A percentile compares a stretch with the other conserved stretches of the same genome.
These are phyloP conservation scores for Crithidia brevicula DNA, from an alignment of 208 protist species.

Conservation along the genomic window DNA sequence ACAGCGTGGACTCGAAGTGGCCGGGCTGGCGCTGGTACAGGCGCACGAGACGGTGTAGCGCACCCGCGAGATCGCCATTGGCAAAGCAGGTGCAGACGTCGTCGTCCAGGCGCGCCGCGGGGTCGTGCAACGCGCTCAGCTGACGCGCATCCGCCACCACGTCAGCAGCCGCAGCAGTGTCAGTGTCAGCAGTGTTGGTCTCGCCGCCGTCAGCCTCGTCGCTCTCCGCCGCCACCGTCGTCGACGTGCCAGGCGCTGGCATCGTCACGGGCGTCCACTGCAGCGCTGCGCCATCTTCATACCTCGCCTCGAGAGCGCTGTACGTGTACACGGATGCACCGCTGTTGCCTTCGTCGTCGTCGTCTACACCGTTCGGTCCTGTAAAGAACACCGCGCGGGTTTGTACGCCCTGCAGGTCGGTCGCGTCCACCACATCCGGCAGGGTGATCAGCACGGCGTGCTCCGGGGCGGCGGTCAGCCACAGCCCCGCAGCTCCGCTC, in stretches of 20 bases:
- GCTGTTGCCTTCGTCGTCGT: constrained; percentile 5
- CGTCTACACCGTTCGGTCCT: constrained; percentile 14
- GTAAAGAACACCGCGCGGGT: constrained; percentile 76
- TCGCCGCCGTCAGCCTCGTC: background rate
- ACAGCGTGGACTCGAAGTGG: constrained; percentile 63
- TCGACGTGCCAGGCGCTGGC: constrained; percentile 19
- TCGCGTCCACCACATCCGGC: constrained; percentile 65
- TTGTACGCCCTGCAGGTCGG: constrained; percentile 71
- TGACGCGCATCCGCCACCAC: constrained; percentile 11
- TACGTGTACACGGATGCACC: constrained; percentile 16
- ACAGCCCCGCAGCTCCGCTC: constrained; percentile 43
- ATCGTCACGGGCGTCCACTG: constrained; percentile 21
- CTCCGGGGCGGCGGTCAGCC: constrained; percentile 32
- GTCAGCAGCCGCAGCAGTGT: background rate
- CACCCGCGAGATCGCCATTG: constrained; percentile 60
- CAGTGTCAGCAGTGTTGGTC: background rate
- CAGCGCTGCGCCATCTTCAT: constrained; percentile 16
- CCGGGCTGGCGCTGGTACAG: constrained; percentile 53
- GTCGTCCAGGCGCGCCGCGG: constrained; percentile 53
- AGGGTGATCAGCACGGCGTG: constrained; percentile 70
- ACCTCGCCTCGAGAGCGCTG: background rate
- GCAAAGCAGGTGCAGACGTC: constrained; percentile 67
- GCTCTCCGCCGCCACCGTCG: background rate
- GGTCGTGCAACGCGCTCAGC: background rate
- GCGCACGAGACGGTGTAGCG: constrained; percentile 60